Evolutionary conservation across 768 basidiomycete species (phyloP).

Genomic region (Chalciporus pseudorubinellus): DNA sequence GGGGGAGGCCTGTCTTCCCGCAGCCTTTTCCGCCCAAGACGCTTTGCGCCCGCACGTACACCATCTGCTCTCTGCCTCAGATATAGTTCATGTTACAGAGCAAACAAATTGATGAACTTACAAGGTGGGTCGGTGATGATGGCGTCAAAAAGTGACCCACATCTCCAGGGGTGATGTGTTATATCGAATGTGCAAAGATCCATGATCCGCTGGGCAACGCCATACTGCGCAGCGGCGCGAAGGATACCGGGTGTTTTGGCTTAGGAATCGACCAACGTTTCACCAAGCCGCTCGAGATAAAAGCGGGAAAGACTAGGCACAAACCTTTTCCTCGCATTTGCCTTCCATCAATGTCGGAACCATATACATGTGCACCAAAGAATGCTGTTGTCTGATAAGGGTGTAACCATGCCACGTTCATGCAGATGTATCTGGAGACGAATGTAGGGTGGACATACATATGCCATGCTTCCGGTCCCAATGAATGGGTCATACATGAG

Average conservation of each 20-base stretch:
- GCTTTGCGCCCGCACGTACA: constrained; percentile 84
- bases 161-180: constrained; percentile 86
- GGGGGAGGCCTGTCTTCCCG: constrained; percentile 27
- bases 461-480: constrained; percentile 90
- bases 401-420: neutral
- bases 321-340: constrained; percentile 94
- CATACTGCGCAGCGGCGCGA: constrained; percentile 83
- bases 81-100: neutral
- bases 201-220: constrained; percentile 64
- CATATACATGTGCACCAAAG: constrained; percentile 84
- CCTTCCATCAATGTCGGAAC: constrained; percentile 95
- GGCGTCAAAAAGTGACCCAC: constrained; percentile 88
- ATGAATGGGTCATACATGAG: constrained; percentile 94
- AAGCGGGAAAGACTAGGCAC: neutral
- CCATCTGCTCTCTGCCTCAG: constrained; percentile 58
- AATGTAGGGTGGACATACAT: constrained; percentile 44
- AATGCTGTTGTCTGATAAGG: constrained; percentile 68
- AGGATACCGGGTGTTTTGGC: constrained; percentile 63
- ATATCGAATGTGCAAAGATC: constrained; percentile 92
- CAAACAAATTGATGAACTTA: constrained; percentile 39
- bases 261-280: constrained; percentile 14
- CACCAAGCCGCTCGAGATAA: neutral
- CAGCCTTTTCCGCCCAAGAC: constrained; percentile 65
- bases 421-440: neutral
- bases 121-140: constrained; percentile 95